Base-by-base conservation (phyloP, 2,329 filamentous ascomycete genomes). In the Botrytis paeoniae region DNA sequence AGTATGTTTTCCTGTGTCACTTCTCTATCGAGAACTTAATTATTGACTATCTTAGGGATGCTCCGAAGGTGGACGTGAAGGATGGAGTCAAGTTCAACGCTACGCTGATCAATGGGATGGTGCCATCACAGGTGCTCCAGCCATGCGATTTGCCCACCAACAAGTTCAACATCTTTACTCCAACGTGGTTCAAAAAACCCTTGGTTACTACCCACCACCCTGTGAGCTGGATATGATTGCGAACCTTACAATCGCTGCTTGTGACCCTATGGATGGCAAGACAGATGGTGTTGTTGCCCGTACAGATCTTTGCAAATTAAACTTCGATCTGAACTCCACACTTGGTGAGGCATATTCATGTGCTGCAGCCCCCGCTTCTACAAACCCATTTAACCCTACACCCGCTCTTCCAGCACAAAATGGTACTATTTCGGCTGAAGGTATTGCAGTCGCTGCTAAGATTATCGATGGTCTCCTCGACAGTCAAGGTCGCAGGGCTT, bases 221-320 rank as follows among this genome's bases (percentile, higher is more conserved):
- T 84, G 83, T 57, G 85, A 86, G 69, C 76, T 88, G 20, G 81
- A 82, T 9, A 85, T 84, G 76, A 87, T 89, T 65, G 82, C 86
- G 32, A 89, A 88, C 76, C 81, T 83, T 45, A 89, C 87, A 9
- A 87, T 89, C 62, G 81, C 81, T 2, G 84, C 84, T 51, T 89
- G 88, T 69, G 87, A 89, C 74, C 80, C 83, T 16, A 81, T 89
- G 16, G 87, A 89, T 73, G 87, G 88, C 12, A 82, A 82, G 59
- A 83, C 81, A 1, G 87, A 89, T 72, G 86, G 87, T n/a, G 85
- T 89, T 5, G 82, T 89, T 39, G 81, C 84, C 9, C 82, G 85
- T 10, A 83, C 83, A 0, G 84, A 86, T 69, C 81, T 86, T 16
- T 86, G 85, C 81, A 82, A 81, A 72, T 75, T 85, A 8, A 77